Evolutionary conservation across 129 eudicot genomes (phyloP).

Genomic region (Daucus carota): DNA sequence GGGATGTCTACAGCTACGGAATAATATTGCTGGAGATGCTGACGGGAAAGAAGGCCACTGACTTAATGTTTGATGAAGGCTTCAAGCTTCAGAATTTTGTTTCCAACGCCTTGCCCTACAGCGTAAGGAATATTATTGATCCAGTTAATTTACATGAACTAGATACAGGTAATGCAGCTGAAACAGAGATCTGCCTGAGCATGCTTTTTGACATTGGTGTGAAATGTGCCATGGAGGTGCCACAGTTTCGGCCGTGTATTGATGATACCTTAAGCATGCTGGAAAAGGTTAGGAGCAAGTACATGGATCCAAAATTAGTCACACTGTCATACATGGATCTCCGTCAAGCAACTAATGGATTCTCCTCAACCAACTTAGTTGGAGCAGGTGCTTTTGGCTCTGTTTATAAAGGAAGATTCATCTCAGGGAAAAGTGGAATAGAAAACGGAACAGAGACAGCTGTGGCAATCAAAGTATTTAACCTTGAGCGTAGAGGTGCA

Average conservation of each 20-base stretch:
- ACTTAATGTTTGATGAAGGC: neutral
- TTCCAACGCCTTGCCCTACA: neutral
- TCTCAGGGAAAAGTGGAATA: neutral
- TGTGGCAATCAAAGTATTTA: slow-evolving; percentile 53
- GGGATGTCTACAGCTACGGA: slow-evolving; percentile 9
- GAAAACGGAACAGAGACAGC: slow-evolving; percentile 1
- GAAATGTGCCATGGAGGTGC: neutral
- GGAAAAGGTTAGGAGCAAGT: neutral
- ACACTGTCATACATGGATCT: slow-evolving; percentile 32
- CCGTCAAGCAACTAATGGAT: slow-evolving; percentile 38
- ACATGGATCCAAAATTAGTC: neutral
- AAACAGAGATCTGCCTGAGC: neutral
- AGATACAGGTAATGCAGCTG: neutral
- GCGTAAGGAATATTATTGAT: neutral
- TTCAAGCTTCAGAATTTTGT: neutral
- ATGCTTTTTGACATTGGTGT: neutral
- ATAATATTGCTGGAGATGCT: slow-evolving; percentile 1
- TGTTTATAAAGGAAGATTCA: slow-evolving; percentile 31
- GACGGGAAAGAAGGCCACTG: neutral
- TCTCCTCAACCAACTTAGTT: slow-evolving; percentile 25
- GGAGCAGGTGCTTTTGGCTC: slow-evolving; percentile 38
- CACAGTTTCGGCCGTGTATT: slow-evolving; percentile 1
- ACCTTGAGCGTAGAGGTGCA: slow-evolving; percentile 27
- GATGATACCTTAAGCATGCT: neutral
- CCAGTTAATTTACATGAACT: neutral